Conservation (phyloP, 345 rosid species). For the Citrus unshiu region DNA sequence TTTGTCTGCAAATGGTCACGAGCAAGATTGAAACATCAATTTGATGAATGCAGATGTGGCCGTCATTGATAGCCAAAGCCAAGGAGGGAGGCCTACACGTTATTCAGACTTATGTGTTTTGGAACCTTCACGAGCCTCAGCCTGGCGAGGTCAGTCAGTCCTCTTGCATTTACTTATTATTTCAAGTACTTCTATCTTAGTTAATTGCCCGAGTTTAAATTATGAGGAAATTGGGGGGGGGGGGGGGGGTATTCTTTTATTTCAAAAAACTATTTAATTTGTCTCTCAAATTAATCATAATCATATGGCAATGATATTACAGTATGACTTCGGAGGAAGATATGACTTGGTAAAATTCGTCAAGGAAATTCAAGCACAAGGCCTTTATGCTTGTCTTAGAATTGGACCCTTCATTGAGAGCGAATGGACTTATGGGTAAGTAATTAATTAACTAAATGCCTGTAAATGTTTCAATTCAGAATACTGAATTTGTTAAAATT, state of each 20-base stretch:
- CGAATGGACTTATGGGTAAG: conserved; percentile 92
- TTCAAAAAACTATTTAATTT: too few species aligned
- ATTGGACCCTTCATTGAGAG: conserved; percentile 83
- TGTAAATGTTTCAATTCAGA: too few species aligned
- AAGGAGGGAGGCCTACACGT: conserved; percentile 91
- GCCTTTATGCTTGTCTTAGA: conserved; percentile 72
- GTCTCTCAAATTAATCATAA: background rate
- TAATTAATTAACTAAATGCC: too few species aligned
- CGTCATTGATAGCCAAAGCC: conserved; percentile 70
- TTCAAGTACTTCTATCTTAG: too few species aligned
- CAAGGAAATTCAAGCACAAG: conserved; percentile 70
- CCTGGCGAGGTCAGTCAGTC: conserved; percentile 57
- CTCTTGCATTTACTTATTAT: too few species aligned
- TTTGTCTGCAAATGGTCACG: too few species aligned
- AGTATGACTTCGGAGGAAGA: conserved; percentile 89
- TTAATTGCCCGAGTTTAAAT: too few species aligned
- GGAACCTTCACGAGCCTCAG: conserved; percentile 88
- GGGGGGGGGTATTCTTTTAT: too few species aligned
- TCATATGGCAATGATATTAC: background rate
- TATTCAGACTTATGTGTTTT: conserved; percentile 90
- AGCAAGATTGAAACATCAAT: too few species aligned
- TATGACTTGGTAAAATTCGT: conserved; percentile 68
- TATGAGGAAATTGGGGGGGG: too few species aligned
- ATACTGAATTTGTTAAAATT: too few species aligned
- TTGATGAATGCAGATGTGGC: conserved; percentile 69